Evolutionary conservation across 2,329 filamentous ascomycete genomes (phyloP).

Genomic region (Penicillium sclerotiorum): DNA sequence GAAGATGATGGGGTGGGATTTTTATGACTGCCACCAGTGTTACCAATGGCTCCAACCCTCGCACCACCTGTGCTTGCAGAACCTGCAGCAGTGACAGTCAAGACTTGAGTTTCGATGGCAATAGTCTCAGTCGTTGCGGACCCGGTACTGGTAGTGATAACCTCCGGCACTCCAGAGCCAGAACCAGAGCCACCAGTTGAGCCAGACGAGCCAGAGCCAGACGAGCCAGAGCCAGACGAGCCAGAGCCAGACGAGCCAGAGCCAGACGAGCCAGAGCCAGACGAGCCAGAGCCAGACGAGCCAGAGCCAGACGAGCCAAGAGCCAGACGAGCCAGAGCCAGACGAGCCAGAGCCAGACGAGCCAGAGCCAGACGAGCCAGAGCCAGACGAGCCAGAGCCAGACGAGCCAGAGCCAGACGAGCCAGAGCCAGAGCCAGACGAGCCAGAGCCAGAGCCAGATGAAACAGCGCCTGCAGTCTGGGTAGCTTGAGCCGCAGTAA

Average conservation of each 20-base stretch:
- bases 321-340: neutral
- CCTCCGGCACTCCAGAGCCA: no score
- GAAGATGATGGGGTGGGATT: neutral
- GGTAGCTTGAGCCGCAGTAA: constrained; percentile 2
- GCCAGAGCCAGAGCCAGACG: neutral
- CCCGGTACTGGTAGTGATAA: neutral
- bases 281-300: neutral
- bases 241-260: neutral
- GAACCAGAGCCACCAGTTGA: no score
- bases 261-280: neutral
- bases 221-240: neutral
- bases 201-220: neutral
- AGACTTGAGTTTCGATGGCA: neutral
- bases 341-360: neutral
- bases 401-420: neutral
- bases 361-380: neutral
- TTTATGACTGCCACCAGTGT: neutral
- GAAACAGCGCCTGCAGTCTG: neutral
- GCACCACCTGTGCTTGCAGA: neutral
- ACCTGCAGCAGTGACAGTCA: neutral
- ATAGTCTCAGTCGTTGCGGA: neutral
- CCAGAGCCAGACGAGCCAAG: neutral
- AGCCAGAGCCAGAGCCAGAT: neutral
- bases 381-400: neutral
- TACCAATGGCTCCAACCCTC: neutral